phyloP scores from a whole-genome alignment of 1,139 yeast species.

The Yamadazyma sp. region DNA sequence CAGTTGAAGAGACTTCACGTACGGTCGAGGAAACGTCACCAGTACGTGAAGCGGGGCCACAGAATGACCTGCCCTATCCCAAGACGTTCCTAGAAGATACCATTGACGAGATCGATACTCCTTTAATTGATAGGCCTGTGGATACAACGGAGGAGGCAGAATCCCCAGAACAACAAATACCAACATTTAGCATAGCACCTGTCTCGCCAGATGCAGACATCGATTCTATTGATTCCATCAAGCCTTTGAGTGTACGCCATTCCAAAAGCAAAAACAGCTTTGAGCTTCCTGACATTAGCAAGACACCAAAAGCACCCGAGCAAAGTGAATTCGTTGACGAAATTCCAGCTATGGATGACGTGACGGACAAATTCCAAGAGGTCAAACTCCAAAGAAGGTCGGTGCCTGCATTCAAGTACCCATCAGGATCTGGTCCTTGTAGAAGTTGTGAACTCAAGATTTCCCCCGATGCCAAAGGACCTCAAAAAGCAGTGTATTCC shows the following conservation, averaged over 20 bases:
- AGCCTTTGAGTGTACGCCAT: conserved; percentile 28
- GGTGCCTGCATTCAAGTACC: conserved; percentile 24
- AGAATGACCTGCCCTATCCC: conserved; percentile 6
- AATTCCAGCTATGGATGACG: background rate
- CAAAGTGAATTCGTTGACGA: background rate
- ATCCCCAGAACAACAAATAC: background rate
- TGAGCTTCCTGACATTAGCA: conserved; percentile 16
- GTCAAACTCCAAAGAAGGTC: conserved; percentile 6
- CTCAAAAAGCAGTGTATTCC: conserved; percentile 57
- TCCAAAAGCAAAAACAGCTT: conserved; percentile 13
- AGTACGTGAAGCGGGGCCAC: too few relatives aligned
- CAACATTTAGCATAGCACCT: conserved; percentile 2
- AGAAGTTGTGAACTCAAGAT: conserved; percentile 57
- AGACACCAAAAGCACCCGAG: conserved; percentile 12
- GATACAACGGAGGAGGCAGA: background rate
- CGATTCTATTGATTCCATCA: conserved; percentile 21
- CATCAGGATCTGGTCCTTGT: conserved; percentile 76
- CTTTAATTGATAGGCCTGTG: background rate
- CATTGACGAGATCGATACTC: conserved; percentile 1
- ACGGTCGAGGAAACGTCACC: background rate
- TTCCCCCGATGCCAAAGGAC: conserved; percentile 47
- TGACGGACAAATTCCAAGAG: conserved; percentile 2
- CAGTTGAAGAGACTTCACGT: background rate
- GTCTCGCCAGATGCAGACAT: conserved; percentile 14
- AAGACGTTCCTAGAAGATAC: conserved; percentile 6